Base-by-base conservation (phyloP, 495 filamentous ascomycete species). In the Hypoxylon rickii region DNA sequence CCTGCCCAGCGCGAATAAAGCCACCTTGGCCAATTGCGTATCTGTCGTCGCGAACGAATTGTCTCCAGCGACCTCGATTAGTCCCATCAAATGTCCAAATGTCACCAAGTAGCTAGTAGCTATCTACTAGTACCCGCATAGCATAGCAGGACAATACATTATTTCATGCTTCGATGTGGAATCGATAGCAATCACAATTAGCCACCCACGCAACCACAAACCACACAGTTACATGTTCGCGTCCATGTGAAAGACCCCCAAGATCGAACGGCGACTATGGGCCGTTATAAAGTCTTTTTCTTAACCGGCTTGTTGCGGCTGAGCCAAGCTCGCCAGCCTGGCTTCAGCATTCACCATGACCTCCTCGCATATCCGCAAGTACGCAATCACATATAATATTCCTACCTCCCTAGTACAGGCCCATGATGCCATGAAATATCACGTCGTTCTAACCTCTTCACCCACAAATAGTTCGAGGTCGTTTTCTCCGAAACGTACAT, bases 311-410 rank as follows among this genome's bases (percentile, higher is more conserved):
- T 66, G 55, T 63, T 73, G 57, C 69, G 63, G 68, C 68, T 76
- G 20, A 69, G 66, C 49, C 49, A 43, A 42, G 76, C 75, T 51
- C 73, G 74, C 15, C 75, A 78, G 46, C 74, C 68, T 6, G 64
- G 73, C 33, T 80, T 80, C 55, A 80, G 76, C 61, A 87, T 96
- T 24, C 84, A 95, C 63, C 92, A 97, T 66, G 94, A 98, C 70
- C 69, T 98, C 7, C 78, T 96, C 29, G 93, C 94, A 16, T 90
- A 88, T 76, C 94, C 94, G 19, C 94, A 97, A 77, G 91, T 95
- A 73, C 24, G 75, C 67, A 43, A 42, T n/a, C 0, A 33, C 19
- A 31, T 18, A 3, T 6, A 33, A 7, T 11, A 18, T 7, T 3
- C 32, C 7, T 47, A 7, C 15, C n/a, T 13, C 19, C 19, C 21